Conservation (phyloP, 202 grass and related monocot genomes). For the Brachypodium distachyon region DNA sequence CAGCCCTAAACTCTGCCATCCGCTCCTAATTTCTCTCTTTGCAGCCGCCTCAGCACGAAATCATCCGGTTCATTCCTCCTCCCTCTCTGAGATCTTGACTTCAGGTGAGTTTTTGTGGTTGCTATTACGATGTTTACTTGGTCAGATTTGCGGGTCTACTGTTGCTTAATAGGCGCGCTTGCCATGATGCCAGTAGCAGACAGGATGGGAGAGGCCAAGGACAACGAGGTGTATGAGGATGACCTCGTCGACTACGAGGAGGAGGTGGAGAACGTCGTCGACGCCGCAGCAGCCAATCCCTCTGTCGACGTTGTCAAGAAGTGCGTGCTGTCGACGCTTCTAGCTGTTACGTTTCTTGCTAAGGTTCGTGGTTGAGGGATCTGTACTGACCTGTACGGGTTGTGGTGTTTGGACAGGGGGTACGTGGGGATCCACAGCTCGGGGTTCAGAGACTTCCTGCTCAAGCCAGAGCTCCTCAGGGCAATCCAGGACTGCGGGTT, state of each 20-base stretch:
- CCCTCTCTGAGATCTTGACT: too few species aligned
- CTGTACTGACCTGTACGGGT: too few species aligned
- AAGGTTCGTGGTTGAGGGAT: background rate
- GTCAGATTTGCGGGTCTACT: too few species aligned
- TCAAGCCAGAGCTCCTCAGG: slow-evolving; percentile 96
- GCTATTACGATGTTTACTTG: too few species aligned
- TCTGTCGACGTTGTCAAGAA: slow-evolving; percentile 63
- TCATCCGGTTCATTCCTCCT: background rate
- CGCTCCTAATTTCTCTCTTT: slow-evolving; percentile 9
- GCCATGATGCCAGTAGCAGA: too few species aligned
- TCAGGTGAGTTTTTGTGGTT: too few species aligned
- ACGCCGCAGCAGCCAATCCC: slow-evolving; percentile 64
- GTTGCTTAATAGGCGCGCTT: too few species aligned
- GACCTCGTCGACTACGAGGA: slow-evolving; percentile 99
- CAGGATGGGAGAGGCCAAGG: slow-evolving; percentile 90
- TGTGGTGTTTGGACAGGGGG: too few species aligned
- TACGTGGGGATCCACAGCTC: slow-evolving; percentile 99
- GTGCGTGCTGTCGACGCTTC: too few species aligned
- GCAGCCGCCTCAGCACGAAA: background rate
- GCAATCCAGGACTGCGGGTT: slow-evolving; percentile 97
- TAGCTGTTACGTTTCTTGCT: too few species aligned
- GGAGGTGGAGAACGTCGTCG: slow-evolving; percentile 79
- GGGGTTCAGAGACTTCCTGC: slow-evolving; percentile 95
- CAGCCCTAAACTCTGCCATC: background rate
- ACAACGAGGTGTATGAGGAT: slow-evolving; percentile 94